A percentile compares a stretch with the other conserved stretches of the same genome.
Evolutionary conservation across 2,329 filamentous ascomycete genomes (phyloP).

Genomic region (Penicillium sp.): DNA sequence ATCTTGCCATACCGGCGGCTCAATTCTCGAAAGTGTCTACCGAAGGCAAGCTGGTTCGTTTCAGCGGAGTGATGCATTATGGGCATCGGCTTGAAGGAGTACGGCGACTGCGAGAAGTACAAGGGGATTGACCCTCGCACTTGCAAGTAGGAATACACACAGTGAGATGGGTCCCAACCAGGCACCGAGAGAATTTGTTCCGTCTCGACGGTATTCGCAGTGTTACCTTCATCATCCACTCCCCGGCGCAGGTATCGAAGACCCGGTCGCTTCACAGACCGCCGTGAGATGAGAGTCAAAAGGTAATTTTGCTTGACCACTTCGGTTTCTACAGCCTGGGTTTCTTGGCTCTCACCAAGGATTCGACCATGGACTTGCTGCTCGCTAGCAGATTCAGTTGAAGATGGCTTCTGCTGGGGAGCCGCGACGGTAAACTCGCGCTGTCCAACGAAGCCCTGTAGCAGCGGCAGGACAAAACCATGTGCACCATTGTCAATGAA

Average conservation of each 20-base stretch:
- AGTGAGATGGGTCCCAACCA: conserved; percentile 64
- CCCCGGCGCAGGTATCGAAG: conserved; percentile 88
- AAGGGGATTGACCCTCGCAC: conserved; percentile 88
- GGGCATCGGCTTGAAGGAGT: conserved; percentile 86
- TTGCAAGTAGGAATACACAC: conserved; percentile 82
- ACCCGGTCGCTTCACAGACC: conserved; percentile 83
- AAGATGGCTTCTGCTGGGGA: conserved; percentile 20
- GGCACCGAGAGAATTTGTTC: conserved; percentile 85
- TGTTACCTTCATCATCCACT: conserved; percentile 83
- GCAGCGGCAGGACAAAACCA: conserved; percentile 73
- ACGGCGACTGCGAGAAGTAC: conserved; percentile 94
- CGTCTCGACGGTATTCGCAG: conserved; percentile 90
- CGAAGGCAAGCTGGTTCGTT: conserved; percentile 77
- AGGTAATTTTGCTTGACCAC: conserved; percentile 60
- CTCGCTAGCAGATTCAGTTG: conserved; percentile 16
- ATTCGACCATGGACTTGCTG: conserved; percentile 34
- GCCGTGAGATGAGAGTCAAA: conserved; percentile 88
- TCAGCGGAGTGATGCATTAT: conserved; percentile 78
- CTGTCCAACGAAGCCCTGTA: conserved; percentile 95
- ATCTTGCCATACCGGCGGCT: conserved; percentile 71
- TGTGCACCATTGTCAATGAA: conserved; percentile 76
- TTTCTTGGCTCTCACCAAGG: conserved; percentile 50
- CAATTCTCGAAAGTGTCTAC: conserved; percentile 75
- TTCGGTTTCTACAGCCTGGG: conserved; percentile 32
- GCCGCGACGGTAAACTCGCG: conserved; percentile 72